A percentile compares a stretch with the other conserved stretches of the same genome.
These are phyloP conservation scores for Blakeslea trispora DNA, from an alignment of 371 early-diverging fungal genomes.

Conservation along the genomic window DNA sequence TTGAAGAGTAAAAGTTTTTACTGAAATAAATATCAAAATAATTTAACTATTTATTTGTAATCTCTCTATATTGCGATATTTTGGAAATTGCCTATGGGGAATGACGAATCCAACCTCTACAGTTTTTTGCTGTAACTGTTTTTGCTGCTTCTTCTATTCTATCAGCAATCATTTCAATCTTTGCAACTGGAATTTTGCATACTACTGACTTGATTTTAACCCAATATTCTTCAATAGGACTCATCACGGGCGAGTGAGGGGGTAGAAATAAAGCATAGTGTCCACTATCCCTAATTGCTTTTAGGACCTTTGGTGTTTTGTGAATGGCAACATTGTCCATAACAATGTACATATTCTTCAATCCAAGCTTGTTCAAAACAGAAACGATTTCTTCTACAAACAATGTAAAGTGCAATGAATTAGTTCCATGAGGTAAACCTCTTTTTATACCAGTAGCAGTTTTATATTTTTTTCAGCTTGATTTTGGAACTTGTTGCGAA, in stretches of 20 bases:
- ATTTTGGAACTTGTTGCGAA: slow-evolving; percentile 12
- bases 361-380: slow-evolving; percentile 18
- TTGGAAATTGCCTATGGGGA: slow-evolving; percentile 15
- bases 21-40: slow-evolving; percentile 7
- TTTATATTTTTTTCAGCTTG: slow-evolving; percentile 8
- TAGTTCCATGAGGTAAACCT: slow-evolving; percentile 12
- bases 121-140: slow-evolving; percentile 21
- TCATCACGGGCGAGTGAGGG: slow-evolving; percentile 12
- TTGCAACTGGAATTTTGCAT: slow-evolving; percentile 15
- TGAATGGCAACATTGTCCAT: slow-evolving; percentile 15
- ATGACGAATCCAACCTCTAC: slow-evolving; percentile 26
- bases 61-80: slow-evolving; percentile 17
- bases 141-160: slow-evolving; percentile 26
- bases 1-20: slow-evolving; percentile 9
- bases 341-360: slow-evolving; percentile 15
- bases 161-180: slow-evolving; percentile 21
- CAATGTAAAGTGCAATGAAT: slow-evolving; percentile 15
- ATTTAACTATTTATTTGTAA: slow-evolving; percentile 2
- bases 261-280: slow-evolving; percentile 11
- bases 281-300: slow-evolving; percentile 9
- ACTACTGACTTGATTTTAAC: slow-evolving; percentile 15
- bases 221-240: slow-evolving; percentile 19
- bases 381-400: slow-evolving; percentile 17
- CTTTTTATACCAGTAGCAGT: slow-evolving; percentile 12
- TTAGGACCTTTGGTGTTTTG: slow-evolving; percentile 14